phyloP scores from a whole-genome alignment of 257 asterid species.

The Nicotiana attenuata region DNA sequence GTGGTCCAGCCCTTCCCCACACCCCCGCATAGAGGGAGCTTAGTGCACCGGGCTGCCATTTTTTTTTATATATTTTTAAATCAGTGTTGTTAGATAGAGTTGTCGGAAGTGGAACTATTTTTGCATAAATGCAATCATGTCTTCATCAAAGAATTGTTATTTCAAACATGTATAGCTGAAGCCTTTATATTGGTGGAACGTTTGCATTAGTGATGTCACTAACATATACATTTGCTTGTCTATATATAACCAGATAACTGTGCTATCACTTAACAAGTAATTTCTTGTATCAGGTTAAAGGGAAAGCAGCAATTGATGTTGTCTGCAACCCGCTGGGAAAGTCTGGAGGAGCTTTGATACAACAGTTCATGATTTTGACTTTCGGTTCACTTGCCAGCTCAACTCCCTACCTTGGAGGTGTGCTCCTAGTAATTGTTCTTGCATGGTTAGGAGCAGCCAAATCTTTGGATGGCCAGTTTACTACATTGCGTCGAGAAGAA shows the following conservation, averaged over 20 bases:
- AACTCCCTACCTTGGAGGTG: slow-evolving; percentile 92
- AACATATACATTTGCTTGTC: neutral
- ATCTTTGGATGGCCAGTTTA: slow-evolving; percentile 80
- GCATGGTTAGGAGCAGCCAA: slow-evolving; percentile 92
- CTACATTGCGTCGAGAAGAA: slow-evolving; percentile 75
- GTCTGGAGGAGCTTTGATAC: slow-evolving; percentile 95
- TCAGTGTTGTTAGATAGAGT: neutral
- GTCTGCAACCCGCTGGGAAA: slow-evolving; percentile 96
- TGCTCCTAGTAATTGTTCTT: slow-evolving; percentile 74
- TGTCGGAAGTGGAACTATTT: neutral
- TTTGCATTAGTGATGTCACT: neutral
- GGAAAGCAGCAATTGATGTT: slow-evolving; percentile 95
- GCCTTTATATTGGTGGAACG: neutral
- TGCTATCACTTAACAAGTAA: neutral
- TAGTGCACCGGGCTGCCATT: too few relatives aligned
- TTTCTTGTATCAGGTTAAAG: slow-evolving; percentile 60
- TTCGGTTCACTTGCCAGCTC: slow-evolving; percentile 95
- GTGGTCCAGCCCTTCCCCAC: too few relatives aligned
- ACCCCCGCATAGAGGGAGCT: too few relatives aligned
- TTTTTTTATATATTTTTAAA: too few relatives aligned
- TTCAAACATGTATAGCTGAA: neutral
- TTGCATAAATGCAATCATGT: neutral
- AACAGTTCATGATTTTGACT: slow-evolving; percentile 87
- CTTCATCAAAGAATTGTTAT: neutral
- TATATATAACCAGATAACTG: neutral